These are phyloP conservation scores for Trematosphaeria pertusa DNA, from an alignment of 2,329 filamentous ascomycete species.

Conservation along the genomic window DNA sequence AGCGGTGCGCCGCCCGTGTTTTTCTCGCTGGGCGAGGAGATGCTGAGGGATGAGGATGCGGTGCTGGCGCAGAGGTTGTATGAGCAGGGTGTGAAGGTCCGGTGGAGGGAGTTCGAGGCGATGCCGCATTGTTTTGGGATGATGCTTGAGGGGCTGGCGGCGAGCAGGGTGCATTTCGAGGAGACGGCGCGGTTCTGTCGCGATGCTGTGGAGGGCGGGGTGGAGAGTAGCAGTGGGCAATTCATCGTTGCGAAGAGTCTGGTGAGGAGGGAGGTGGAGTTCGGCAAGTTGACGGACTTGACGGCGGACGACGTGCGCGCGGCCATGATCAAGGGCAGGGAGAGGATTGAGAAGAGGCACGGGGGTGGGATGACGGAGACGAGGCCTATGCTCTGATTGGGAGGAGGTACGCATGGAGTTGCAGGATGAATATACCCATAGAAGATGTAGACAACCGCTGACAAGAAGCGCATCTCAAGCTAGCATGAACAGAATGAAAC, in stretches of 20 bases:
- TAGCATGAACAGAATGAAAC: too few relatives aligned
- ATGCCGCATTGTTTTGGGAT: slow-evolving; percentile 77
- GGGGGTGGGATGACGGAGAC: slow-evolving; percentile 22
- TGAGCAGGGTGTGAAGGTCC: slow-evolving; percentile 65
- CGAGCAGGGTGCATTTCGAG: slow-evolving; percentile 41
- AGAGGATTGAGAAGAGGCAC: slow-evolving; percentile 30
- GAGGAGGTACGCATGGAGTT: too few relatives aligned
- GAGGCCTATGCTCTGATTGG: slow-evolving; percentile 29
- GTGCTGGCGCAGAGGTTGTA: slow-evolving; percentile 65
- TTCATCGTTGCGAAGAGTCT: slow-evolving; percentile 41
- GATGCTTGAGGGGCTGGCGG: slow-evolving; percentile 48
- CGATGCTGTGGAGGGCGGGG: slow-evolving; percentile 32
- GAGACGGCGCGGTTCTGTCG: slow-evolving; percentile 46
- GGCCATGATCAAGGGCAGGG: slow-evolving; percentile 36
- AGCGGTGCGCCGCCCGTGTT: slow-evolving; percentile 69
- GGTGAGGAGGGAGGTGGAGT: slow-evolving; percentile 32
- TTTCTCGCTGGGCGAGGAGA: slow-evolving; percentile 73
- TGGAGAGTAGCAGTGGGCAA: slow-evolving; percentile 29
- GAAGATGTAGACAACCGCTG: too few relatives aligned
- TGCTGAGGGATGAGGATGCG: slow-evolving; percentile 71
- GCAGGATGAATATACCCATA: not conserved
- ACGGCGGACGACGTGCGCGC: slow-evolving; percentile 38
- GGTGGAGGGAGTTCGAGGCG: slow-evolving; percentile 76
- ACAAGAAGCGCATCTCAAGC: too few relatives aligned
- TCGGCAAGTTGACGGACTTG: slow-evolving; percentile 35